These are phyloP conservation scores for Fusarium torreyae DNA, from an alignment of 2,329 filamentous ascomycete species.

Conservation along the genomic window DNA sequence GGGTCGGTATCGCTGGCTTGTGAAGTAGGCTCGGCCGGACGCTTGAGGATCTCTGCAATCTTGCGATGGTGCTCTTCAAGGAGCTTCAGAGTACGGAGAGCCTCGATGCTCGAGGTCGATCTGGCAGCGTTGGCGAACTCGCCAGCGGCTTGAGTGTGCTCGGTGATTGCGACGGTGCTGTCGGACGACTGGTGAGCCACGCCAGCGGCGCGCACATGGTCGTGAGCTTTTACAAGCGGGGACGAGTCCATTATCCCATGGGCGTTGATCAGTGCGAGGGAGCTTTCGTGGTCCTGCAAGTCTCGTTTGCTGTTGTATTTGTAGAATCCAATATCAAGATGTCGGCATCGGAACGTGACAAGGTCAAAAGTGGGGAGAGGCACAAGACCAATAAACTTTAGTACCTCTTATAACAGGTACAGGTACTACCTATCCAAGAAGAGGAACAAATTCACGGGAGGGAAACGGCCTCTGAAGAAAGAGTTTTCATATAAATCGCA, in stretches of 20 bases:
- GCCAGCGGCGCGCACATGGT: constrained; percentile 89
- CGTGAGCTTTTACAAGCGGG: constrained; percentile 77
- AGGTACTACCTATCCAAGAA: neutral
- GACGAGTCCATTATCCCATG: constrained; percentile 57
- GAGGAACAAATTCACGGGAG: neutral
- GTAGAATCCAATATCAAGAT: constrained; percentile 3
- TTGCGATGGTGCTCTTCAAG: constrained; percentile 90
- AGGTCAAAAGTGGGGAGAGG: constrained; percentile 43
- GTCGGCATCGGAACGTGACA: constrained; percentile 34
- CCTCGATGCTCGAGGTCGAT: constrained; percentile 77
- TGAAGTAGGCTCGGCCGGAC: constrained; percentile 67
- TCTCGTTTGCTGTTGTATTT: constrained; percentile 13
- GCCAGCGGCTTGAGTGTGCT: constrained; percentile 89
- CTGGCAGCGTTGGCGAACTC: constrained; percentile 90
- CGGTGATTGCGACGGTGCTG: constrained; percentile 85
- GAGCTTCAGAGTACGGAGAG: constrained; percentile 84
- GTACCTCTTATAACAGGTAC: neutral
- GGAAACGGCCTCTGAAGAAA: neutral
- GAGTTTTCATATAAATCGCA: too few relatives aligned
- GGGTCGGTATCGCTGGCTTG: constrained; percentile 51
- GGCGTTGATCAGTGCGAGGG: neutral
- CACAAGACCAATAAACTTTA: constrained; percentile 24
- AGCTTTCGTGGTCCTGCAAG: neutral
- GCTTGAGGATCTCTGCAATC: constrained; percentile 85
- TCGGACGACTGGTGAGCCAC: constrained; percentile 80